Evolutionary conservation across 2,329 filamentous ascomycete genomes (phyloP), one percentile per base, ranked within the genome.

Genomic region (Simplicillium aogashimaense): DNA sequence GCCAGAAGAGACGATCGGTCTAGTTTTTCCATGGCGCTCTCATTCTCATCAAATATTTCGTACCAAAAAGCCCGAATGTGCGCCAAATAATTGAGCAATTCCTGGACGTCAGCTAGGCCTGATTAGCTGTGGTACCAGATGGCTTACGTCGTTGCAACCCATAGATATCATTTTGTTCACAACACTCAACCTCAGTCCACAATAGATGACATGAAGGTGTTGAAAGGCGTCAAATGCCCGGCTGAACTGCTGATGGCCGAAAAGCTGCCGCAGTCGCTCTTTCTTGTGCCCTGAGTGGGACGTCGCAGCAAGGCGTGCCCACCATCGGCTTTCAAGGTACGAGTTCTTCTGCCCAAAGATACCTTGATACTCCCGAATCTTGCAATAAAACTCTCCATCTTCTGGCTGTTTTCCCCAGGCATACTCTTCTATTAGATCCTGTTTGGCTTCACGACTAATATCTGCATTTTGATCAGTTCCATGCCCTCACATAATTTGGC

Each of bases 41-140:
- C 38, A 34, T 60, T 47, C 38, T 47, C 36, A 33, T 47, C 40
- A 34, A 62, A 52, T 31, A 62, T 49, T 33, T 50, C 42, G 25
- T 41, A 48, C 52, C 47, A 64, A 46, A 62, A 58, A 35, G 53
- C 42, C 43, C 52, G 48, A 35, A 60, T 54, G 42, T 60, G 38
- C 35, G 45, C 37, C 30, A 62, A 50, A 43, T 57, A 60, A 43
- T 49, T 45, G 36, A 57, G 47, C 37, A 58, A 46, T 47, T 59
- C 47, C 51, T 62, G 44, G 42, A 12, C 16, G 29, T 47, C 29
- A 46, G 36, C 37, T 37, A 42, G 42, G 36, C n/a, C n/a, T n/a
- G n/a, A n/a, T n/a, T n/a, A 42, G 36, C 42, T 45, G 41, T 36
- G 31, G 29, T 30, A 16, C 41, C 37, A 42, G 46, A 38, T 33